These are phyloP conservation scores for Pigoraptor vietnamica DNA, from an alignment of 78 protist species.

Conservation along the genomic window DNA sequence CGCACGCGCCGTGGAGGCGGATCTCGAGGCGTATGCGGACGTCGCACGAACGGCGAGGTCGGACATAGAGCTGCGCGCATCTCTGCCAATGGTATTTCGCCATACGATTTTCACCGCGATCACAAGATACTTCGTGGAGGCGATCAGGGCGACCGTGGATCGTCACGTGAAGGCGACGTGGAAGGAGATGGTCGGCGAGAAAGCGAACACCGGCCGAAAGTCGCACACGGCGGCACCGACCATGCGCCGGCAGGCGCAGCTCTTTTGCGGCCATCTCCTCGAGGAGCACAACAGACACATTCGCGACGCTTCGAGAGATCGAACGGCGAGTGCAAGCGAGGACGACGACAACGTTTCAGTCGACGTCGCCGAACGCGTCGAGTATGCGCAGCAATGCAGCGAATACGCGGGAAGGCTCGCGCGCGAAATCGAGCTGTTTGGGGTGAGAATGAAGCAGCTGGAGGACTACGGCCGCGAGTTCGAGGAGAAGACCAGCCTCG, in stretches of 20 bases:
- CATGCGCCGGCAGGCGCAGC: neutral
- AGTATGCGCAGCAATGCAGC: neutral
- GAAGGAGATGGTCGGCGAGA: neutral
- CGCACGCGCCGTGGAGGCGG: neutral
- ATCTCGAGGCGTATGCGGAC: neutral
- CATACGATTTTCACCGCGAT: no score
- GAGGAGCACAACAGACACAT: neutral
- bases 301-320: no score
- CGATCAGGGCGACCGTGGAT: neutral
- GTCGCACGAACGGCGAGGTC: no score
- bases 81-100: no score
- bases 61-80: no score
- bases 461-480: neutral
- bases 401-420: neutral
- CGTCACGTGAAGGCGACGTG: neutral
- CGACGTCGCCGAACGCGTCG: neutral
- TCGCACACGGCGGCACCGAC: neutral
- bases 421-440: neutral
- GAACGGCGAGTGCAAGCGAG: no score
- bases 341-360: neutral
- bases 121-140: neutral
- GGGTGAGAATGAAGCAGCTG: neutral
- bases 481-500: neutral
- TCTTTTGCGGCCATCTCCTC: neutral
- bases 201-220: neutral